A percentile compares a stretch with the other conserved stretches of the same genome.
These are phyloP conservation scores for Mortierella alpina DNA, from an alignment of 192 early-diverging fungal species.

Conservation along the genomic window DNA sequence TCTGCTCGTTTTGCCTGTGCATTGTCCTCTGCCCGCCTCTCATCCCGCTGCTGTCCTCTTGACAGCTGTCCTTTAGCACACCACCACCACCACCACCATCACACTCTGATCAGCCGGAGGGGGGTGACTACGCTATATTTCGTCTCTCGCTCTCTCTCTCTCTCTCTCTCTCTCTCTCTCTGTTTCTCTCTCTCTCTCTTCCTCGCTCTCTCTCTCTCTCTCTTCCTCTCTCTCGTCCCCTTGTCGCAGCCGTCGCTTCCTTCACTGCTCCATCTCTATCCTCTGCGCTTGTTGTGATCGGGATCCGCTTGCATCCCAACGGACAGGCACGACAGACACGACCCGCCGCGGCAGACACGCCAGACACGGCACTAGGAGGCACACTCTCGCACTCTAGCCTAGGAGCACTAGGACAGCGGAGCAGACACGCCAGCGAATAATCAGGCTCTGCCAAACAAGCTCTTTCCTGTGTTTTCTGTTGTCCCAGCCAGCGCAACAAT, in stretches of 20 bases:
- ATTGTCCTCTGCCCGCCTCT: too few species aligned
- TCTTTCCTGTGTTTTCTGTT: background rate
- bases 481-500: background rate
- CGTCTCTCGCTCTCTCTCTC: background rate
- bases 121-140: too few species aligned
- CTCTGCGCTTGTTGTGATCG: background rate
- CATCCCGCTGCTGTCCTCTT: too few species aligned
- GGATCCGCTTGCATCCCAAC: background rate
- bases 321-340: background rate
- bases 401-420: too few species aligned
- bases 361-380: background rate
- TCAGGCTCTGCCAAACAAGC: background rate
- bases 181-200: background rate
- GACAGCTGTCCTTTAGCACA: too few species aligned
- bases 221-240: too few species aligned
- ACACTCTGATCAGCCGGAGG: too few species aligned
- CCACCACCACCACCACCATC: too few species aligned
- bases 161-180: slow-evolving; percentile 3
- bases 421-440: too few species aligned
- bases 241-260: background rate
- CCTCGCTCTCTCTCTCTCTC: background rate
- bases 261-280: background rate
- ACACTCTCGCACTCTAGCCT: too few species aligned
- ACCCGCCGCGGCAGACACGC: background rate
- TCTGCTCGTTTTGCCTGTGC: too few species aligned